Conservation (phyloP, 305 asterid genomes). For the Rubia occidens region DNA sequence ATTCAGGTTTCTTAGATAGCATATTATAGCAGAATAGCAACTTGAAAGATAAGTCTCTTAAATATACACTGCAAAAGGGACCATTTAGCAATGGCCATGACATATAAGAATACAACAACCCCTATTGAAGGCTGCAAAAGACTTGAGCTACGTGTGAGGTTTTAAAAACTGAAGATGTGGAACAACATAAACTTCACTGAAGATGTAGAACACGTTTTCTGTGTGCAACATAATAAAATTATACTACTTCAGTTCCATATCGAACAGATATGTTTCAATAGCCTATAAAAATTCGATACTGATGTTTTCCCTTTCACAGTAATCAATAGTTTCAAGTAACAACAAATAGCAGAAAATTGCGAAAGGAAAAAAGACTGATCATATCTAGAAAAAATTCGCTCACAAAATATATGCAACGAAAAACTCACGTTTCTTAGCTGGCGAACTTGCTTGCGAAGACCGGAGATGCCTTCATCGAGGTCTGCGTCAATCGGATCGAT, state of each 20-base stretch:
- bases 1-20: neutral
- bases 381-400: neutral
- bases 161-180: neutral
- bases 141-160: too few species aligned
- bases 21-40: neutral
- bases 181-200: too few species aligned
- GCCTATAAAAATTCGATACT: neutral
- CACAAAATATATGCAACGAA: neutral
- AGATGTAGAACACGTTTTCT: neutral
- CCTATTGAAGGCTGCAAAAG: neutral
- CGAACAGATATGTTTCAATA: neutral
- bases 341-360: too few species aligned
- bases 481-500: conserved; percentile 12
- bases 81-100: neutral
- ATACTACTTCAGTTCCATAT: neutral
- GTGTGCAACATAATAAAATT: neutral
- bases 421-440: conserved; percentile 28
- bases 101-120: neutral
- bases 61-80: neutral
- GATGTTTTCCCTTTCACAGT: neutral
- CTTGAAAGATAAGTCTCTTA: neutral
- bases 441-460: too few species aligned
- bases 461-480: conserved; percentile 27
- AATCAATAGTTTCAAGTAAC: too few species aligned
- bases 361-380: neutral